phyloP scores from a whole-genome alignment of 352 stramenopile species.

The Phytophthora podocarpi region DNA sequence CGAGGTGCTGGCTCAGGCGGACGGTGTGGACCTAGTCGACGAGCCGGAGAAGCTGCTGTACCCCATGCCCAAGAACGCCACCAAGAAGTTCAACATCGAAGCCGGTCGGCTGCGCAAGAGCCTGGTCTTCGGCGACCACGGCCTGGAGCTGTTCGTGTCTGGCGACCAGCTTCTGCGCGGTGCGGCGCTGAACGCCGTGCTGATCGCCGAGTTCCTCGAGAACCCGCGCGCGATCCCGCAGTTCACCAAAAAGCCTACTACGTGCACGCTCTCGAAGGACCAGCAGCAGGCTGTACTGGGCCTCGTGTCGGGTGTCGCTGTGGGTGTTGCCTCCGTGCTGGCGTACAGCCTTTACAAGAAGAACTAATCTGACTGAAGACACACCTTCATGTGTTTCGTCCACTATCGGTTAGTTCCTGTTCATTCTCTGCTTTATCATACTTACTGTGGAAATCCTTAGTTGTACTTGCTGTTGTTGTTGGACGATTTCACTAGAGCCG shows the following conservation, averaged over 20 bases:
- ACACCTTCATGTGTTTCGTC: constrained; percentile 17
- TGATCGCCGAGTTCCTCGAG: constrained; percentile 95
- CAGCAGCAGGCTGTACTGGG: constrained; percentile 35
- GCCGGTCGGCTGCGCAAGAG: constrained; percentile 94
- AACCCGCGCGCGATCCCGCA: constrained; percentile 60
- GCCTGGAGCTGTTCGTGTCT: constrained; percentile 97
- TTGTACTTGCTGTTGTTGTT: constrained; percentile 47
- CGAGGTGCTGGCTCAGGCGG: constrained; percentile 80
- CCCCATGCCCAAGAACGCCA: constrained; percentile 97
- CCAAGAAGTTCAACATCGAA: constrained; percentile 98
- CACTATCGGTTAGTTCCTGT: neutral
- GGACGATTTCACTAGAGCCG: constrained; percentile 37
- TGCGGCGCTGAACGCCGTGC: constrained; percentile 97
- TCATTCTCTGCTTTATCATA: constrained; percentile 3
- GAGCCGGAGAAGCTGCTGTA: constrained; percentile 86
- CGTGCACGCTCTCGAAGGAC: constrained; percentile 40
- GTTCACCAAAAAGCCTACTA: constrained; percentile 69
- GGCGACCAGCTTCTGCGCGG: constrained; percentile 97
- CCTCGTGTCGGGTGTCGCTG: constrained; percentile 40
- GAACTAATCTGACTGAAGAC: constrained; percentile 43
- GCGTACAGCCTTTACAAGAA: constrained; percentile 51
- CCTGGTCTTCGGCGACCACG: constrained; percentile 95
- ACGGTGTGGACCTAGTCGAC: constrained; percentile 96
- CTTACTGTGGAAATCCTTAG: constrained; percentile 1
- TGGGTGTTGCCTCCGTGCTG: constrained; percentile 46